Evolutionary conservation across 805 yeast species (phyloP), one percentile per base, ranked within the genome.

Genomic region (Yarrowia hollandica): DNA sequence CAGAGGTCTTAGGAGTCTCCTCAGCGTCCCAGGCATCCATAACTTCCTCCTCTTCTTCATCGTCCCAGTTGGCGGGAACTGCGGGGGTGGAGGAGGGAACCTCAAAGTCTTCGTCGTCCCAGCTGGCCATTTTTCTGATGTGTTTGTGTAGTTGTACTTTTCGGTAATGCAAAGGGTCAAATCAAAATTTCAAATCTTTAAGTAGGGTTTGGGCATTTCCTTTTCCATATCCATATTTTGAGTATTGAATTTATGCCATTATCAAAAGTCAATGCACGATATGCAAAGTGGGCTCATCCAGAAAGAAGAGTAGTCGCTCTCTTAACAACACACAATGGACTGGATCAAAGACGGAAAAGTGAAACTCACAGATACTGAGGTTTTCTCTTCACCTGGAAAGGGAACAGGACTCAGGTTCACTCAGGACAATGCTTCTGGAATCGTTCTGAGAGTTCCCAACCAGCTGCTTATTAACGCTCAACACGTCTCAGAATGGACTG

Each of bases 11-110:
- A 62, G 74, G 76, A 59, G 78, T 81, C 55, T 79, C 84, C 61
- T 83, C 87, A 66, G 74, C 71, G 61, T 92, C 98, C 97, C 97
- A 92, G 11, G 96, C 87, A 54, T 81, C 97, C n/a, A 88, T 85
- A 52, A 87, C 94, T 62, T 87, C 95, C 52, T 80, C 79, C 56
- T 81, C 83, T 33, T 67, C 95, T 65, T 87, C 94, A 59, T 82
- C 84, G 57, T 78, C 76, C 55, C 71, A 86, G 60, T 84, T 91
- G 63, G 85, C 92, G 71, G 88, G 95, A 90, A 95, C 89, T 23
- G 88, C 82, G 37, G 81, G 85, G 61, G 83, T 79, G 30, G 81
- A 81, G 30, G 79, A 81, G 52, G 79, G 77, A 54, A 86, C 83
- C 60, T 84, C 94, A 71, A 86, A 86, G 70, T 88, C 96, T 75